Conservation (phyloP, 164 flowering plant genomes). For the Magnolia officinalis region DNA sequence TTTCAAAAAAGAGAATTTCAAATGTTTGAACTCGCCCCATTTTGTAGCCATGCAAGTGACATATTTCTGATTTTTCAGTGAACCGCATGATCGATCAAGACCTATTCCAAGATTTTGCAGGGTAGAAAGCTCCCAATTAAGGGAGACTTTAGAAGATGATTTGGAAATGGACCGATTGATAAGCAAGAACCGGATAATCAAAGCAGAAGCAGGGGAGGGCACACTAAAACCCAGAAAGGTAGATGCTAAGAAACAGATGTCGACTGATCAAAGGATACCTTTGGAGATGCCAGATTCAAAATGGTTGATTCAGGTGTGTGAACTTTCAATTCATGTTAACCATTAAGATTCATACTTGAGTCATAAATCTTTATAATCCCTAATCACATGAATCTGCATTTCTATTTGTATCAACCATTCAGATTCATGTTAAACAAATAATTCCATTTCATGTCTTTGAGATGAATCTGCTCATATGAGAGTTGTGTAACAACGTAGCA, state of each 20-base stretch:
- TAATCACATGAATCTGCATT: background rate
- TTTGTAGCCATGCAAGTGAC: background rate
- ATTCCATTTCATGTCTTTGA: too few relatives aligned
- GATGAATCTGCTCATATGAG: too few relatives aligned
- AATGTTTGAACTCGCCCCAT: background rate
- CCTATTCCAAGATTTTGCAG: slow-evolving; percentile 32
- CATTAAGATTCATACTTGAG: background rate
- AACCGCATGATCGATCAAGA: background rate
- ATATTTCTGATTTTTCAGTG: background rate
- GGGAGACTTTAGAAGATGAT: slow-evolving; percentile 58
- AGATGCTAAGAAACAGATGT: slow-evolving; percentile 78
- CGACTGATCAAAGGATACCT: slow-evolving; percentile 87
- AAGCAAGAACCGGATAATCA: slow-evolving; percentile 57
- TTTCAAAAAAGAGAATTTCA: too few relatives aligned
- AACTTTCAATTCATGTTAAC: background rate
- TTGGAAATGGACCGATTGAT: slow-evolving; percentile 63
- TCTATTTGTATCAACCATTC: too few relatives aligned
- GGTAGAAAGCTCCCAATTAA: slow-evolving; percentile 58
- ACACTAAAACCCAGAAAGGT: slow-evolving; percentile 59
- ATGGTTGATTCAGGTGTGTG: slow-evolving; percentile 78
- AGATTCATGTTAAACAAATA: too few relatives aligned
- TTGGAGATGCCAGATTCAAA: slow-evolving; percentile 96
- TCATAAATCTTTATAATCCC: background rate
- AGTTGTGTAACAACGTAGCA: too few relatives aligned
- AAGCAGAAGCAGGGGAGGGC: slow-evolving; percentile 53